Base-by-base conservation (phyloP, 2,329 filamentous ascomycete genomes). In the Penicillium brevicompactum region DNA sequence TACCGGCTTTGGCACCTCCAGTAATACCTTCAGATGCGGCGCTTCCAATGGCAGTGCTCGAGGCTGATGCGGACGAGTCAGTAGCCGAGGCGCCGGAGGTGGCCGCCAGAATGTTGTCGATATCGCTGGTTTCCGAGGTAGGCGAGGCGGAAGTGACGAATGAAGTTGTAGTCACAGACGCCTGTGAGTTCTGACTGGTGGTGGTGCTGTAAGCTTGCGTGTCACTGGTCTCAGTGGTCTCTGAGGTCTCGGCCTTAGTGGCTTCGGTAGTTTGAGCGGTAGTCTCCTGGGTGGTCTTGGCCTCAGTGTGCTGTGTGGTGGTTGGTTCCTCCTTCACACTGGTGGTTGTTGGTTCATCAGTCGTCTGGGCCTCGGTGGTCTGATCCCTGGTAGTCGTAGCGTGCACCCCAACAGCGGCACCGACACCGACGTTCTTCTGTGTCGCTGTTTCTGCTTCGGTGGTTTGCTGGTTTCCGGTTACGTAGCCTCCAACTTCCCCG, bases 1-100 rank as follows among this genome's bases (percentile, higher is more conserved):
- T 84, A 57, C 94, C 94, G 42, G 91, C 92, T 74, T 91, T 94
- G 30, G 76, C 79, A 49, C 77, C 77, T 14, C 69, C 67, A 2
- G 75, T 73, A 57, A 82, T 66, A 14, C 77, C 78, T 16, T 58
- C 57, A n/a, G 73, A 69, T 13, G 62, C 57, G 16, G 67, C 40
- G 42, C 18, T 51, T 18, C 37, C 43, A 21, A 64, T 45, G 13
- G 69, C 58, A 30, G 67, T 58, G 4, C 68, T 57, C 54, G 67
- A 65, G 10, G 67, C 61, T 2, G 68, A 61, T 2, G 66, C 49
- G 2, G 62, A 64, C 13, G 67, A 60, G 32, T 60, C 58, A 7
- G 56, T 62, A 42, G 59, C 42, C 16, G 66, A 64, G 44, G 58
- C 51, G 22, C 58, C 59, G 10, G 60, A 58, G 8, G 65, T 62